Evolutionary conservation across 2,329 filamentous ascomycete species (phyloP).

Genomic region (Didymella pinodella): DNA sequence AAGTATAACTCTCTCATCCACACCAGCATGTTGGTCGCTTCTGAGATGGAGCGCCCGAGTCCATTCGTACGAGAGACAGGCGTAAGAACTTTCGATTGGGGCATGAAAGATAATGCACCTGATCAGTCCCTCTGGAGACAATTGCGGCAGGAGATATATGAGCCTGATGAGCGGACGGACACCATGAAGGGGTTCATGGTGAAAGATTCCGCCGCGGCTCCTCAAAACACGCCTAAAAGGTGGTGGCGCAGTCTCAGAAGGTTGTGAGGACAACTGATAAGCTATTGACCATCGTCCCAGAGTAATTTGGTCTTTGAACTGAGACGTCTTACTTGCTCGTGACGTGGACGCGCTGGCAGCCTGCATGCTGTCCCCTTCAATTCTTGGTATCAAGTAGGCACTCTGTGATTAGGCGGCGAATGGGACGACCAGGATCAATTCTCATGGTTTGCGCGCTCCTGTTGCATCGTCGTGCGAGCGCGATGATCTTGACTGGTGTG

Average conservation of each 20-base stretch:
- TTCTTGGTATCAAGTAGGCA: neutral
- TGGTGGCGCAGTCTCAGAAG: neutral
- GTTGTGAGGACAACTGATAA: neutral
- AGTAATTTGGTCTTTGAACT: neutral
- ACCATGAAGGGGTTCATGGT: neutral
- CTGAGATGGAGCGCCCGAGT: slow-evolving; percentile 1
- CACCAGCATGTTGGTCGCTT: neutral
- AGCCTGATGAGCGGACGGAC: neutral
- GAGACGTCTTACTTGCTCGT: neutral
- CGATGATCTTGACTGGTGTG: too few species aligned
- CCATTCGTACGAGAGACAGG: slow-evolving; percentile 4
- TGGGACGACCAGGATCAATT: neutral
- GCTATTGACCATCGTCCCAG: neutral
- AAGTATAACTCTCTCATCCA: neutral
- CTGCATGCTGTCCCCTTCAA: neutral
- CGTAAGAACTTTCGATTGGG: neutral
- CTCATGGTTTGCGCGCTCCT: neutral
- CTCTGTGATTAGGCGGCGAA: neutral
- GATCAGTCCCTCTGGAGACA: neutral
- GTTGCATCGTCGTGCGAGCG: neutral
- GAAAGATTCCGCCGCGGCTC: neutral
- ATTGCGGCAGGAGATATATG: neutral
- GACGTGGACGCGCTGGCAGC: neutral
- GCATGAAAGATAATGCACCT: neutral
- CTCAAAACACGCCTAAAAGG: neutral